Conservation (phyloP, 2,329 filamentous ascomycete genomes). For the Monilinia vaccinii-corymbosi region DNA sequence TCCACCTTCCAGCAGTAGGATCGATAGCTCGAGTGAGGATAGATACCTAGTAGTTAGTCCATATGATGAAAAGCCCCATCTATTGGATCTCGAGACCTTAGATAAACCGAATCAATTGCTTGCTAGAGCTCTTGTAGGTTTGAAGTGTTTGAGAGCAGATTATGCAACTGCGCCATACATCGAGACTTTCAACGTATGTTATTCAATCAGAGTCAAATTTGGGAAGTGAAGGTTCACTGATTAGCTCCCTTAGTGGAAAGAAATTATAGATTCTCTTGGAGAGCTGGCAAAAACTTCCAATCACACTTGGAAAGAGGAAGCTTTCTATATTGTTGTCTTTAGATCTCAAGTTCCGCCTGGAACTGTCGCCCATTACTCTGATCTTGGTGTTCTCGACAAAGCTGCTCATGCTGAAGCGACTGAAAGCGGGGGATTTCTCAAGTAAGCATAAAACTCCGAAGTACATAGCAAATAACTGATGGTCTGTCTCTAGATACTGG, state of each 20-base stretch:
- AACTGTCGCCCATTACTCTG: conserved; percentile 48
- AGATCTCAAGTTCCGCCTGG: conserved; percentile 60
- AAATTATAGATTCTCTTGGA: conserved; percentile 50
- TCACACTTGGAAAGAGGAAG: conserved; percentile 48
- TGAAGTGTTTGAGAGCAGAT: conserved; percentile 54
- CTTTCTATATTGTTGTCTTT: conserved; percentile 81
- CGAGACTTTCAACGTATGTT: conserved; percentile 56
- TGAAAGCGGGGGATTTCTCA: conserved; percentile 70
- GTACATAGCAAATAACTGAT: conserved; percentile 6
- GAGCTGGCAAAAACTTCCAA: conserved; percentile 39
- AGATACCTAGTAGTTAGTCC: conserved; percentile 59
- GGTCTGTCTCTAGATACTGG: conserved; percentile 57
- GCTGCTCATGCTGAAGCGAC: conserved; percentile 74
- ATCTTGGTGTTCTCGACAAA: conserved; percentile 66
- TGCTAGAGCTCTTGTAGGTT: conserved; percentile 57
- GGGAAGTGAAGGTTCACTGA: neutral
- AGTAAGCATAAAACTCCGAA: conserved; percentile 36
- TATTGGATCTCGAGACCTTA: conserved; percentile 62
- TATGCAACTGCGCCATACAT: conserved; percentile 71
- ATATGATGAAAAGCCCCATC: conserved; percentile 61
- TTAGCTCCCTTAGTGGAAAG: conserved; percentile 38
- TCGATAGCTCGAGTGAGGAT: conserved; percentile 7
- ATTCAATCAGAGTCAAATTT: neutral
- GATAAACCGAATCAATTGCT: conserved; percentile 59
- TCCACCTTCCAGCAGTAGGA: neutral